These are phyloP conservation scores for Podaxis pistillaris DNA, from an alignment of 768 basidiomycete species.

Conservation along the genomic window DNA sequence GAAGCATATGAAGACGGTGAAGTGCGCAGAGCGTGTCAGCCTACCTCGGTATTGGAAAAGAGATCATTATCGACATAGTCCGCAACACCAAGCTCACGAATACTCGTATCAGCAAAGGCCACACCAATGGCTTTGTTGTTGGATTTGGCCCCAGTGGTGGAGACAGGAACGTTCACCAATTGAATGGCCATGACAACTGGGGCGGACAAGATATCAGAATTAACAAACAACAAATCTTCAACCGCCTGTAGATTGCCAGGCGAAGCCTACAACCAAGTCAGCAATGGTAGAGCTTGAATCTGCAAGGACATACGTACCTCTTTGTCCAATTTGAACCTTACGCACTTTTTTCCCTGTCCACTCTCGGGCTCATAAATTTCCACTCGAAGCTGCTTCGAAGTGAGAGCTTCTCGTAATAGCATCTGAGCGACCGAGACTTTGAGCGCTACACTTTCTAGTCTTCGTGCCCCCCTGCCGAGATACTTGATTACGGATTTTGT, in stretches of 20 bases:
- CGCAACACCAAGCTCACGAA: constrained; percentile 80
- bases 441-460: constrained; percentile 75
- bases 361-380: constrained; percentile 86
- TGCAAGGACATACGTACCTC: constrained; percentile 47
- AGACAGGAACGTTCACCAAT: constrained; percentile 51
- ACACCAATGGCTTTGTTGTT: constrained; percentile 77
- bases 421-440: constrained; percentile 74
- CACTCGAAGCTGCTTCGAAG: constrained; percentile 83
- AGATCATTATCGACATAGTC: constrained; percentile 95
- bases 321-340: constrained; percentile 78
- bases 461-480: constrained; percentile 66
- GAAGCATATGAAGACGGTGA: not conserved
- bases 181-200: constrained; percentile 92
- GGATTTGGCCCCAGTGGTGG: constrained; percentile 42
- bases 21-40: constrained; percentile 1
- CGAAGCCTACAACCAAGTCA: constrained; percentile 35
- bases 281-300: not conserved
- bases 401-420: constrained; percentile 87
- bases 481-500: constrained; percentile 94
- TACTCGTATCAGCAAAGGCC: constrained; percentile 89
- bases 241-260: constrained; percentile 69
- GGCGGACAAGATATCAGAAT: constrained; percentile 75
- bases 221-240: constrained; percentile 83
- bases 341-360: constrained; percentile 70
- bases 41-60: constrained; percentile 92